Evolutionary conservation across 2,329 filamentous ascomycete genomes (phyloP), one percentile per base, ranked within the genome.

Genomic region (Lasiodiplodia sp.): DNA sequence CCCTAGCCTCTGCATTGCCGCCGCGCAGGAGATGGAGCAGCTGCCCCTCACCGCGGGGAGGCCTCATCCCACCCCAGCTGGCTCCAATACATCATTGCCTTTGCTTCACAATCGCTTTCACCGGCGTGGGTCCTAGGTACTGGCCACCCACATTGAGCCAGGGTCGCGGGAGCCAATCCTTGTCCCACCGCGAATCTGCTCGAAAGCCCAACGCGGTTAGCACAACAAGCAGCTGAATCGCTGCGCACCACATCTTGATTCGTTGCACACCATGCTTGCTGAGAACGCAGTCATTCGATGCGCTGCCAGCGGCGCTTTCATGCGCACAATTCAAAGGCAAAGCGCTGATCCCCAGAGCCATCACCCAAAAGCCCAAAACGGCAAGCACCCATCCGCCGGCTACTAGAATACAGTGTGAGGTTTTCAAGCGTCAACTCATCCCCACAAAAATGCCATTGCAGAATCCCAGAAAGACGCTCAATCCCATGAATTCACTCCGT

Each of bases 331-430:
- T 21, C 44, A 49, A 64, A 52, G 47, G 38, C 47, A 37, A 38
- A 47, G 47, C 37, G 38, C 60, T 37, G 44, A 53, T 52, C 44
- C 37, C 28, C 60, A 25, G 60, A 64, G 47, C 60, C 38, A 31
- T 52, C 60, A 38, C 60, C 47, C 40, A 64, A 64, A 64, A 64
- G 16, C 40, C 65, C 53, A 67, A 67, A 56, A 56, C 49, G 49
- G 65, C 55, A 58, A 67, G 52, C 65, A 67, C 40, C 21, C 65
- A 25, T 16, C 65, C 65, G 40, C 65, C 40, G 40, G 56, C 28
- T 68, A 68, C 67, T 68, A 67, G 65, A 67, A 68, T 68, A 68
- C 67, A 68, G 52, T 56, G 57, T 56, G 67, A 47, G 65, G 31
- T 38, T 28, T 56, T 53, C 31, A 51, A n/a, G 44, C 65, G 38